Evolutionary conservation across 805 yeast genomes (phyloP).

Genomic region (Candida coquimbonensis): DNA sequence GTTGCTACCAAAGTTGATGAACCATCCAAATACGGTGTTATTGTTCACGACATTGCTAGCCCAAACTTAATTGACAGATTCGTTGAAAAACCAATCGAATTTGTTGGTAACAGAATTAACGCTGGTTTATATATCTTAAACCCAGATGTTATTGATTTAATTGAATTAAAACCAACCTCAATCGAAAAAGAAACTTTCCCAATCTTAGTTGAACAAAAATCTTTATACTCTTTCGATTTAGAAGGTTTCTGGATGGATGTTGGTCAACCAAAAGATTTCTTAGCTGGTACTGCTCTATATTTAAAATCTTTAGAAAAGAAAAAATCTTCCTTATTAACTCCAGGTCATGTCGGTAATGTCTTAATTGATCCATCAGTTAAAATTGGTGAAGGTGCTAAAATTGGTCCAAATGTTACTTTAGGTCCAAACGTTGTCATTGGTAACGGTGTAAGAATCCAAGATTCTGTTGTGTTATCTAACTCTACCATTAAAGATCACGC

Average conservation of each 20-base stretch:
- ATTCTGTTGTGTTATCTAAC: conserved; percentile 88
- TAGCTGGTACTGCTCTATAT: conserved; percentile 91
- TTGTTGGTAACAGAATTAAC: conserved; percentile 98
- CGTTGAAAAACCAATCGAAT: conserved; percentile 98
- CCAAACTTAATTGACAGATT: conserved; percentile 96
- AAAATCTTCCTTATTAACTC: conserved; percentile 58
- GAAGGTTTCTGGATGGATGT: conserved; percentile 99
- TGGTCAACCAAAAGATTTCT: conserved; percentile 99
- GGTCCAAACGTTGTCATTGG: conserved; percentile 96
- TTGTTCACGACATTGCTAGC: conserved; percentile 92
- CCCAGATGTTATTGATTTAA: conserved; percentile 94
- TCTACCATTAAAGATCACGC: conserved; percentile 95
- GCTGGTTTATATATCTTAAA: conserved; percentile 98
- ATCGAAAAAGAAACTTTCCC: conserved; percentile 99
- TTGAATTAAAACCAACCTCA: conserved; percentile 97
- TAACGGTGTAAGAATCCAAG: conserved; percentile 96
- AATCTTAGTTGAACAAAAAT: conserved; percentile 77
- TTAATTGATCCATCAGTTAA: conserved; percentile 92
- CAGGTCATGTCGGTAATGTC: conserved; percentile 77
- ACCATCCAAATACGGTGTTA: conserved; percentile 99
- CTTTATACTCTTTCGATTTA: conserved; percentile 89
- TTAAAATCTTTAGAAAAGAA: conserved; percentile 81
- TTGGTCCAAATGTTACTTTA: conserved; percentile 96
- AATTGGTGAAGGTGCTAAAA: conserved; percentile 86
- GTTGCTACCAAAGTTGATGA: conserved; percentile 99